These are phyloP conservation scores for Sequoiadendron giganteum DNA, from an alignment of 75 land plant species.

Conservation along the genomic window DNA sequence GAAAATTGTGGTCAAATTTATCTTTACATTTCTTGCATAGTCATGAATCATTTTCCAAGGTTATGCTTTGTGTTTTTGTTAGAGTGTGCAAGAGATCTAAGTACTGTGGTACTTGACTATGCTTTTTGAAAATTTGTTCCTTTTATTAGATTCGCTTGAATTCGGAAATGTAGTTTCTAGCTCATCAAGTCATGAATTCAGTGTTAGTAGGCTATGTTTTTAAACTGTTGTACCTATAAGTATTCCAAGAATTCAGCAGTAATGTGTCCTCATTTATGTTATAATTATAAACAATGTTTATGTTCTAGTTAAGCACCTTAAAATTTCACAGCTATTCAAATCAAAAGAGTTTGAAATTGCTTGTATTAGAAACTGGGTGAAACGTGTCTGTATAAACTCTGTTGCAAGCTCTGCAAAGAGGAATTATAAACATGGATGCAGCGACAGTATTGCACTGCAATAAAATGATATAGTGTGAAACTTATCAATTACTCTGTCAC, in stretches of 20 bases:
- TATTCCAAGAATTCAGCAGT: neutral
- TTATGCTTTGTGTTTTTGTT: neutral
- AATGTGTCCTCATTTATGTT: neutral
- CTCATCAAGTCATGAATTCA: neutral
- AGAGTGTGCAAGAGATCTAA: neutral
- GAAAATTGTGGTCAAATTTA: neutral
- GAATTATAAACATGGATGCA: neutral
- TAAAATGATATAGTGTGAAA: neutral
- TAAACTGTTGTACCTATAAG: neutral
- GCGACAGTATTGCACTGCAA: neutral
- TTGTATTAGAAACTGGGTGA: neutral
- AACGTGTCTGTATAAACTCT: neutral
- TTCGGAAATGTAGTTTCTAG: neutral
- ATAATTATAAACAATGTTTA: neutral
- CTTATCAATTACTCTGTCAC: neutral
- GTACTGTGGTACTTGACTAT: neutral
- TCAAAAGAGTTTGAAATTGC: neutral
- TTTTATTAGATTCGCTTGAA: neutral
- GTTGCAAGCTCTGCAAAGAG: neutral
- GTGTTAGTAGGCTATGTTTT: neutral
- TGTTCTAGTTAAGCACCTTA: neutral
- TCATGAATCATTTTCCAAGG: neutral
- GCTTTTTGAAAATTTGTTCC: neutral
- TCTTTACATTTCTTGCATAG: neutral
- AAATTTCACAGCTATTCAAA: neutral